These are phyloP conservation scores for Fistulinella staudtii DNA, from an alignment of 1,284 basidiomycete species.

Conservation along the genomic window DNA sequence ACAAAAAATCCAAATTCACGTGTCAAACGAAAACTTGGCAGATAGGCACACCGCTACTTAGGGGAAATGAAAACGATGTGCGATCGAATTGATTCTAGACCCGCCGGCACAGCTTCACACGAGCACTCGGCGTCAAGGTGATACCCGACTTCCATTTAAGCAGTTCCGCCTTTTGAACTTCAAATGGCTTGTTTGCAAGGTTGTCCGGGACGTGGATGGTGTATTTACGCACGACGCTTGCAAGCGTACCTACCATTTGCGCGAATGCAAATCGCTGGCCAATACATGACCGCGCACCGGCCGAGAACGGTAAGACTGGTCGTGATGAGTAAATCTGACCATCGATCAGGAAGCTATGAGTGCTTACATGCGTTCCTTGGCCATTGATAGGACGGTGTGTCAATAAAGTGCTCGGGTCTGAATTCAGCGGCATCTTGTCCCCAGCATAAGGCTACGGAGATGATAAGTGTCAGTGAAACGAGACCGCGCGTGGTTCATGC, in stretches of 20 bases:
- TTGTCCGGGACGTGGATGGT: conserved; percentile 34
- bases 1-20: no score
- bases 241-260: conserved; percentile 28
- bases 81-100: conserved; percentile 3
- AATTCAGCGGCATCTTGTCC: conserved; percentile 41
- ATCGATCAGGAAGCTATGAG: not conserved
- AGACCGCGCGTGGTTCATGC: not conserved
- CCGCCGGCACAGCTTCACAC: conserved; percentile 21
- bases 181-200: conserved; percentile 21
- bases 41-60: no score
- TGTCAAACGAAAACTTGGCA: no score
- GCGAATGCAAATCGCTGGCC: conserved; percentile 35
- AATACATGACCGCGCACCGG: conserved; percentile 40
- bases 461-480: not conserved
- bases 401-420: conserved; percentile 47
- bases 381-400: conserved; percentile 40
- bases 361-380: conserved; percentile 32
- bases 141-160: conserved; percentile 32
- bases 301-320: conserved; percentile 37
- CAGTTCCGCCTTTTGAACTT: conserved; percentile 27
- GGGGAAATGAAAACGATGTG: no score
- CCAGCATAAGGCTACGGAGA: conserved; percentile 35
- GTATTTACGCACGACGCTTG: conserved; percentile 29
- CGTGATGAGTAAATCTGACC: conserved; percentile 3
- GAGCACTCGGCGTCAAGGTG: conserved; percentile 29